Conservation (phyloP, 2,329 filamentous ascomycete species). For the Cladosporium austrohemisphaericum region DNA sequence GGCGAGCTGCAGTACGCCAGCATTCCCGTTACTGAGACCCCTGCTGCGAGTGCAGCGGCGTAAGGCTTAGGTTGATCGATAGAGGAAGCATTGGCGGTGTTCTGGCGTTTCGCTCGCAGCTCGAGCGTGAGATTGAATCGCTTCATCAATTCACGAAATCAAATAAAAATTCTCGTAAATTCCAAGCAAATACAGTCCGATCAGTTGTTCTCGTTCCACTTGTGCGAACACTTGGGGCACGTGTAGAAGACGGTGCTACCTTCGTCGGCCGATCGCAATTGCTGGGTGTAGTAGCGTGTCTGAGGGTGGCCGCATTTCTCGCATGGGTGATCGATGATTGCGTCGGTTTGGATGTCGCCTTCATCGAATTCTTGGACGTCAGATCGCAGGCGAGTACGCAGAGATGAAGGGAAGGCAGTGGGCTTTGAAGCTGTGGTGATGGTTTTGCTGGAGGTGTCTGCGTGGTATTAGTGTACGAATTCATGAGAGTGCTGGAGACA, state of each 20-base stretch:
- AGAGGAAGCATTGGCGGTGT: slow-evolving; percentile 2
- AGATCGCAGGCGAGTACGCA: slow-evolving; percentile 75
- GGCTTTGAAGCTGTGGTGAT: slow-evolving; percentile 83
- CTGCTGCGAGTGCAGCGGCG: slow-evolving; percentile 14
- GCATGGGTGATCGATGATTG: slow-evolving; percentile 66
- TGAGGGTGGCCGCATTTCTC: slow-evolving; percentile 76
- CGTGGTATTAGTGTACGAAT: neutral
- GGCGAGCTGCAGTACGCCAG: slow-evolving; percentile 88
- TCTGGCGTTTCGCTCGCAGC: slow-evolving; percentile 2
- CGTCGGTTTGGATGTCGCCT: slow-evolving; percentile 64
- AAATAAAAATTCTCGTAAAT: slow-evolving; percentile 1
- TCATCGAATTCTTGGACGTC: slow-evolving; percentile 76
- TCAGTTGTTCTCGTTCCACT: slow-evolving; percentile 65
- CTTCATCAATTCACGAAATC: slow-evolving; percentile 13
- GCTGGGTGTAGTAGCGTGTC: slow-evolving; percentile 79
- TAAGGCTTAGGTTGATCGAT: neutral
- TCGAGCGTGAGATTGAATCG: neutral
- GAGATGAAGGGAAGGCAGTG: slow-evolving; percentile 82
- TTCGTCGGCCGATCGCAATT: slow-evolving; percentile 90
- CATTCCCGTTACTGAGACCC: slow-evolving; percentile 53
- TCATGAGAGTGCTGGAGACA: neutral
- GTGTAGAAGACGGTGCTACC: slow-evolving; percentile 88
- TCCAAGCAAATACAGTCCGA: neutral
- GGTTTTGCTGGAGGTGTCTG: slow-evolving; percentile 71
- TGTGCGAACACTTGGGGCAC: slow-evolving; percentile 75